Base-by-base conservation (phyloP, 345 rosid species). In the Leavenworthia alabamica region DNA sequence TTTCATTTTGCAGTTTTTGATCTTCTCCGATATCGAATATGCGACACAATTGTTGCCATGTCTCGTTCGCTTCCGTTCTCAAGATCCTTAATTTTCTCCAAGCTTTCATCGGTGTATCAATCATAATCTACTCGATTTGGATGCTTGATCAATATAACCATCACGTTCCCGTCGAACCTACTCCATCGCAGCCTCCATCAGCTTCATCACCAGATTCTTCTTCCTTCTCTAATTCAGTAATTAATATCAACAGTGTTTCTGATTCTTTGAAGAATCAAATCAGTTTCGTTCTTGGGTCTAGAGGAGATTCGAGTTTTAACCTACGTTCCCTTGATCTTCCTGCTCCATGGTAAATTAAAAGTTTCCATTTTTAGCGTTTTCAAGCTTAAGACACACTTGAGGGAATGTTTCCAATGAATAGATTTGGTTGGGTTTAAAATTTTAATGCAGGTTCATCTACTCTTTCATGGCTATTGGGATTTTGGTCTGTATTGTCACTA, bases 391-490 rank as follows among this genome's bases (percentile, higher is more conserved):
- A 36, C 22, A 59, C n/a, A 55, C 3, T 57, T 47, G 7, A 53
- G 22, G 31, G 32, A 36, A 32, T 62, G 43, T n/a, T 28, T 45
- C 37, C 31, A 42, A 8, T 67, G 7, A 37, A 59, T 26, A 29
- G 60, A 14, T 11, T 36, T 23, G 27, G 47, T 27, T n/a, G 12
- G 16, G 58, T 50, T 54, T 17, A 8, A 1, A 22, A 22, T 13
- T n/a, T 63, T 23, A 29, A 78, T 77, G 72, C 86, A 93, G 97
- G 99, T 93, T 93, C 75, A 93, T 93, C 68, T 87, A 93, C 77
- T 82, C 87, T 19, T 93, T 89, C 62, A 85, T 93, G 91, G 91
- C 86, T 31, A 78, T 89, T 73, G 97, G 97, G 33, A 64, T 87
- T 44, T 82, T 80, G 72, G 60, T 89, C 51, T 83, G 97, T 64